A percentile compares a stretch with the other conserved stretches of the same genome.
phyloP scores from a whole-genome alignment of 305 asterid genomes.

The Fraxinus sp. region DNA sequence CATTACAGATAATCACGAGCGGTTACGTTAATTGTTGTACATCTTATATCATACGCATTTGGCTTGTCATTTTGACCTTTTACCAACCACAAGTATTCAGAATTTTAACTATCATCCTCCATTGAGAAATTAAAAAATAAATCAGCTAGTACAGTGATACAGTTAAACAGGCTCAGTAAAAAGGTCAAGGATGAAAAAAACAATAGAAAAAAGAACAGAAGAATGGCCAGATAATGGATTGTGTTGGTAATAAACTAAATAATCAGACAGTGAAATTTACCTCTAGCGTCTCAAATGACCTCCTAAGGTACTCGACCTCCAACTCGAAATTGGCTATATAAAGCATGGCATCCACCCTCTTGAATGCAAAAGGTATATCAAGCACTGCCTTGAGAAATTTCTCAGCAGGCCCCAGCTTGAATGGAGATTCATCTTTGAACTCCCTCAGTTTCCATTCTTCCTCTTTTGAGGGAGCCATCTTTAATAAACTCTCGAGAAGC shows the following conservation, averaged over 20 bases:
- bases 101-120: background rate
- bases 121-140: background rate
- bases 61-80: background rate
- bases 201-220: background rate
- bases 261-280: constrained; percentile 27
- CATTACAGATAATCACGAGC: background rate
- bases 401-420: constrained; percentile 74
- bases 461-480: constrained; percentile 83
- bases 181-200: background rate
- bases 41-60: background rate
- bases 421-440: constrained; percentile 51
- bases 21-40: background rate
- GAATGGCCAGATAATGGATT: background rate
- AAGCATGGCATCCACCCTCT: constrained; percentile 79
- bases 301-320: constrained; percentile 64
- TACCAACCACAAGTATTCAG: background rate
- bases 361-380: constrained; percentile 75
- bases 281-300: constrained; percentile 74
- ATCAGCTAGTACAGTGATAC: background rate
- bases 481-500: constrained; percentile 67
- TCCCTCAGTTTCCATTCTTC: constrained; percentile 65
- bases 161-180: background rate
- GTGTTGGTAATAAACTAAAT: background rate
- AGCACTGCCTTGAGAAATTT: constrained; percentile 71
- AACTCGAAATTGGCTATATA: constrained; percentile 63